Percentiles rank a stretch among this genome's conserved stretches.
Conservation (phyloP, 768 basidiomycete species). For the Chiua virens region DNA sequence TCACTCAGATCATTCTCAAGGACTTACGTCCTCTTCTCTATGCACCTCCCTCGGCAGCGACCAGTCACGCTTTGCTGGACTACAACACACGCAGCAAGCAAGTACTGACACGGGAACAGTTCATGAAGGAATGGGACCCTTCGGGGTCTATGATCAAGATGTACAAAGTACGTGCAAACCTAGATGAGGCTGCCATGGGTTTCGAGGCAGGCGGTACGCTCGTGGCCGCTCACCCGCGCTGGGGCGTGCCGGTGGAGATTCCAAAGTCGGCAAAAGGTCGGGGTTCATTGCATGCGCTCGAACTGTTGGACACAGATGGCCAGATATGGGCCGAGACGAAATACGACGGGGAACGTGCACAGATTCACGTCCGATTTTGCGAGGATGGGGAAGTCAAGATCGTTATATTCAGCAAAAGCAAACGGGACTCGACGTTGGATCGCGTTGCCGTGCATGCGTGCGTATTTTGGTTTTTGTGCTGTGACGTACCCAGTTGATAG, state of each 20-base stretch:
- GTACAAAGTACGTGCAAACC: conserved; percentile 53
- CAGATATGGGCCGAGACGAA: conserved; percentile 86
- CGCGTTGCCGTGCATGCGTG: conserved; percentile 61
- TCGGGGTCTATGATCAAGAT: conserved; percentile 49
- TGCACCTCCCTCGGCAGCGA: conserved; percentile 50
- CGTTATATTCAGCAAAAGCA: conserved; percentile 87
- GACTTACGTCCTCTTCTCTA: conserved; percentile 82
- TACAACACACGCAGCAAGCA: conserved; percentile 58
- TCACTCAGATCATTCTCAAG: conserved; percentile 87
- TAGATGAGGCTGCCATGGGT: conserved; percentile 55
- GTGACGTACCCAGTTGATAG: background rate
- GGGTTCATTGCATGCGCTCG: conserved; percentile 55
- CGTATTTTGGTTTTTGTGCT: conserved; percentile 6
- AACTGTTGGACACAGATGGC: conserved; percentile 26
- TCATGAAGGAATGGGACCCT: conserved; percentile 74
- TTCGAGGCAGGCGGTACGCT: conserved; percentile 37
- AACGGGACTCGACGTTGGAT: conserved; percentile 77
- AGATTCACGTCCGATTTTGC: conserved; percentile 74
- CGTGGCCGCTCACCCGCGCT: conserved; percentile 36
- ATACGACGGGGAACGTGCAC: conserved; percentile 93
- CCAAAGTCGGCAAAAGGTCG: conserved; percentile 83
- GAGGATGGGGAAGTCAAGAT: conserved; percentile 45
- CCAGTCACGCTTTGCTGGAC: conserved; percentile 49
- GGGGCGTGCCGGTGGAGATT: conserved; percentile 69
- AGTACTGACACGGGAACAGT: conserved; percentile 57